phyloP scores from a whole-genome alignment of 106 monocot species.

The Acorus gramineus region DNA sequence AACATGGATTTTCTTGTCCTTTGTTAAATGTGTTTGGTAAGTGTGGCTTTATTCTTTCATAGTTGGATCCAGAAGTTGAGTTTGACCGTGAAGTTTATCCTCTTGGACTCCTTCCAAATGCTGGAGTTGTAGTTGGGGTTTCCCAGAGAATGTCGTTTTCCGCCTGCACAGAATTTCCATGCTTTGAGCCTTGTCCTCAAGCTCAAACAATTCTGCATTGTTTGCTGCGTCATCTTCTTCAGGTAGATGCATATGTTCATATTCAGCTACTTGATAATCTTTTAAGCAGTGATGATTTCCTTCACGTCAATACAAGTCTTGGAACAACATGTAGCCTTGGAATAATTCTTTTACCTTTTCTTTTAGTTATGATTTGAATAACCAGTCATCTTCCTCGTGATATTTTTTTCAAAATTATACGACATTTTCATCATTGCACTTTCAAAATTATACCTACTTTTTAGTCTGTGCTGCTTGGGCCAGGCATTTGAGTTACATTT shows the following conservation, averaged over 20 bases:
- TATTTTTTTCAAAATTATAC: too few species aligned
- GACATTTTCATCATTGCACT: too few species aligned
- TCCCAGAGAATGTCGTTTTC: constrained; percentile 96
- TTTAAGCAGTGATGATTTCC: too few species aligned
- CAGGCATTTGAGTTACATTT: too few species aligned
- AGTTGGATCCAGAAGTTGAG: constrained; percentile 99
- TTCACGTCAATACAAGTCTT: too few species aligned
- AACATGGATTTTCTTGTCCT: too few species aligned
- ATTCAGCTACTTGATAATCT: neutral
- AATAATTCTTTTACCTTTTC: too few species aligned
- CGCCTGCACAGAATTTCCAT: constrained; percentile 84
- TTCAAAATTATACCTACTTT: too few species aligned
- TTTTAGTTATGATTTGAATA: too few species aligned
- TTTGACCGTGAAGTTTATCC: constrained; percentile 99
- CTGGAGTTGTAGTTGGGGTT: constrained; percentile 87
- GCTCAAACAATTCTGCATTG: constrained; percentile 99
- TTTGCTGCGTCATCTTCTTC: constrained; percentile 93
- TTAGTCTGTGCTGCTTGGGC: too few species aligned
- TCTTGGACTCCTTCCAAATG: constrained; percentile 92
- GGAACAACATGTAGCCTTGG: too few species aligned
- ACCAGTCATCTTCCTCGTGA: too few species aligned
- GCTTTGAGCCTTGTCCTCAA: constrained; percentile 97
- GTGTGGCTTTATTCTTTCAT: constrained; percentile 10
- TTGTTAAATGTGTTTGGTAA: neutral
- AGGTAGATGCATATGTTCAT: constrained; percentile 28